Evolutionary conservation across 108 stramenopile genomes (phyloP).

Genomic region (Fragilariopsis cylindrus): DNA sequence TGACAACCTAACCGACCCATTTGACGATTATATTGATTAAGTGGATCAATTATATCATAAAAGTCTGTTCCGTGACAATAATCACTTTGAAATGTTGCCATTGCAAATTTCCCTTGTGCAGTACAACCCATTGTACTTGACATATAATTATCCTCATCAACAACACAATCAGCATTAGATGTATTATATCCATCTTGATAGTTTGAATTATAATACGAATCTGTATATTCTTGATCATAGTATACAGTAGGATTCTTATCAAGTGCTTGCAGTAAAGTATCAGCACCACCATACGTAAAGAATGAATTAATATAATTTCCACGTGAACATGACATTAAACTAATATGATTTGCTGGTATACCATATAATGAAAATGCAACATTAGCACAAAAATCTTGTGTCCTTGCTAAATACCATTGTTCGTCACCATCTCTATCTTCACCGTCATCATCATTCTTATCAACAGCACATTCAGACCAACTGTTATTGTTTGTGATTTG

Average conservation of each 20-base stretch:
- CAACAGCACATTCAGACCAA: constrained; percentile 35
- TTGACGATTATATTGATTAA: constrained; percentile 28
- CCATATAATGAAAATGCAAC: constrained; percentile 46
- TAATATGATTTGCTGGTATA: constrained; percentile 14
- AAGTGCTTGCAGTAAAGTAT: constrained; percentile 28
- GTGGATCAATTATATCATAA: constrained; percentile 19
- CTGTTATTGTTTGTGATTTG: not conserved
- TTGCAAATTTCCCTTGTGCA: constrained; percentile 25
- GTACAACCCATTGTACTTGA: constrained; percentile 36
- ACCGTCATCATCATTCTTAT: constrained; percentile 35
- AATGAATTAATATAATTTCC: constrained; percentile 50
- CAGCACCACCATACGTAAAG: constrained; percentile 44
- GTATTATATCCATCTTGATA: constrained; percentile 16
- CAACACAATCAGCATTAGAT: constrained; percentile 8
- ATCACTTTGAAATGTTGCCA: constrained; percentile 24
- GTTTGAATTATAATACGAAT: constrained; percentile 19
- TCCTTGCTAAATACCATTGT: constrained; percentile 47
- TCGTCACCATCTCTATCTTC: constrained; percentile 33
- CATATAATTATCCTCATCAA: constrained; percentile 7
- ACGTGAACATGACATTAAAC: constrained; percentile 16
- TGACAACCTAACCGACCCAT: constrained; percentile 18
- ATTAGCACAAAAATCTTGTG: constrained; percentile 48
- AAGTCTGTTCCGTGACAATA: constrained; percentile 32
- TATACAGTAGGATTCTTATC: constrained; percentile 20
- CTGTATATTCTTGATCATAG: constrained; percentile 1